Conservation (phyloP, 2,329 filamentous ascomycete species). For the Hypoxylon sp. region DNA sequence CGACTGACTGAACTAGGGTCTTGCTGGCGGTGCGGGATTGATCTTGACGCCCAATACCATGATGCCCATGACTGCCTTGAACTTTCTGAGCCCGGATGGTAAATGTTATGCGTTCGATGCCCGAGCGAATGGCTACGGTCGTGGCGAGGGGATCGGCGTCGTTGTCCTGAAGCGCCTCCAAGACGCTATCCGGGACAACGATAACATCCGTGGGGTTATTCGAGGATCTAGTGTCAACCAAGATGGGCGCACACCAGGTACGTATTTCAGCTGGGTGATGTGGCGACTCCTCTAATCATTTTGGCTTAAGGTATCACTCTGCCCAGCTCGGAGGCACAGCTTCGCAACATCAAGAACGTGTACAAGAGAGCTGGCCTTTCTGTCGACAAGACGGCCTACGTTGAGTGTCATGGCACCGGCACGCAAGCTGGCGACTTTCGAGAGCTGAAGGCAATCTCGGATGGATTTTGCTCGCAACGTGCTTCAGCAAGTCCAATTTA, state of each 20-base stretch:
- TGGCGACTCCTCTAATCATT: constrained; percentile 15
- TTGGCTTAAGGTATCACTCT: constrained; percentile 67
- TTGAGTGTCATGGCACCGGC: constrained; percentile 73
- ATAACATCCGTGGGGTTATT: constrained; percentile 38
- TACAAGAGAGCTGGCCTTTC: constrained; percentile 63
- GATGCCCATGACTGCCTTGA: constrained; percentile 69
- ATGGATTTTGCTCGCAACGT: constrained; percentile 59
- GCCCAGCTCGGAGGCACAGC: constrained; percentile 60
- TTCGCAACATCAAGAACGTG: constrained; percentile 62
- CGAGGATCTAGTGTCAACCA: constrained; percentile 40
- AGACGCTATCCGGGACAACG: constrained; percentile 39
- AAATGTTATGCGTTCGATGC: constrained; percentile 41
- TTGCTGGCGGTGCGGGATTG: constrained; percentile 67
- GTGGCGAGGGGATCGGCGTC: constrained; percentile 30
- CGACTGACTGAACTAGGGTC: constrained; percentile 41
- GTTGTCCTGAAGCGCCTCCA: constrained; percentile 36
- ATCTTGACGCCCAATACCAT: constrained; percentile 70
- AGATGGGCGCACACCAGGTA: constrained; percentile 39
- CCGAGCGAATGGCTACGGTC: constrained; percentile 43
- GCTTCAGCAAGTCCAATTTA: constrained; percentile 58
- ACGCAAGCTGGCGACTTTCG: constrained; percentile 69
- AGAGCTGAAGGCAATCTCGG: constrained; percentile 65
- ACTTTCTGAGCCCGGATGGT: constrained; percentile 67
- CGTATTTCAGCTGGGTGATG: neutral
- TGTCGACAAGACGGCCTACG: constrained; percentile 63